phyloP scores from a whole-genome alignment of 73 alveolate genomes.

The Blepharisma stoltei region DNA sequence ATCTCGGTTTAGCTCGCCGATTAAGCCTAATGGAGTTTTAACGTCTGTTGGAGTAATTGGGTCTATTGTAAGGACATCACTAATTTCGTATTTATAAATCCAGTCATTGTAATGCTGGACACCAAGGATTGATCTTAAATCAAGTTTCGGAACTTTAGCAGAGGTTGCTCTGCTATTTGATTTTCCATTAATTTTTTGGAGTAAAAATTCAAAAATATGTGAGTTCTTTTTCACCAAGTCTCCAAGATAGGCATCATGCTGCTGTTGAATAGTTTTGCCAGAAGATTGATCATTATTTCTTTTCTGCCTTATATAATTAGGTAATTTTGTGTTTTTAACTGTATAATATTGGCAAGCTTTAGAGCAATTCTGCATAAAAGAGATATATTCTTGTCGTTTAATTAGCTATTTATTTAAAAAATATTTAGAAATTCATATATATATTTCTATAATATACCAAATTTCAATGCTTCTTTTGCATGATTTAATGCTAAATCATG shows the following conservation, averaged over 20 bases:
- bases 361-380: conserved; percentile 62
- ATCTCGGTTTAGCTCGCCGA: conserved; percentile 51
- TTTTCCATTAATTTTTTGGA: too few relatives aligned
- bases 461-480: conserved; percentile 75
- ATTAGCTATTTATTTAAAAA: too few relatives aligned
- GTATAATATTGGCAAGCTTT: conserved; percentile 41
- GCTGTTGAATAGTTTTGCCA: not conserved
- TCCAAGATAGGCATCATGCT: not conserved
- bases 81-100: conserved; percentile 43
- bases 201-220: too few relatives aligned
- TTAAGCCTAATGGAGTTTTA: conserved; percentile 11
- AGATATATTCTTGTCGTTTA: too few relatives aligned
- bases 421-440: too few relatives aligned
- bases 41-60: conserved; percentile 66
- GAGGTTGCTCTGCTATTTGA: not conserved
- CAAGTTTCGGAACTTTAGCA: not conserved
- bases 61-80: conserved; percentile 45
- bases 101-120: conserved; percentile 58
- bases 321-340: conserved; percentile 33
- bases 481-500: conserved; percentile 80
- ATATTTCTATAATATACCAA: too few relatives aligned
- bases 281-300: not conserved
- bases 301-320: not conserved
- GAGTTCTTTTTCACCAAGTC: too few relatives aligned
- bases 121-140: conserved; percentile 14